These are phyloP conservation scores for Mucor indicus DNA, from an alignment of 371 early-diverging fungal species.

Conservation along the genomic window DNA sequence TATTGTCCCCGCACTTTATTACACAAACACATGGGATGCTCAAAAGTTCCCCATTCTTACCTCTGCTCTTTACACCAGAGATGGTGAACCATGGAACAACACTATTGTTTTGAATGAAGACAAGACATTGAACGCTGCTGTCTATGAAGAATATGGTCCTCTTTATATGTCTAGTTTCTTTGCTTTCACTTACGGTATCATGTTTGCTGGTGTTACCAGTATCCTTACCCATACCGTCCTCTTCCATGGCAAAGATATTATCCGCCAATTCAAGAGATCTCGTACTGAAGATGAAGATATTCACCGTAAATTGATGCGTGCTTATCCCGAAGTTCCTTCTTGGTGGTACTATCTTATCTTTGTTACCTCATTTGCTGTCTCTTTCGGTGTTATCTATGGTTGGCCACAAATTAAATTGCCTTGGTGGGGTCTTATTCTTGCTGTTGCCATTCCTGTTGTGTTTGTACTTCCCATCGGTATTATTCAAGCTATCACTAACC, in stretches of 20 bases:
- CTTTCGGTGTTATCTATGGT: constrained; percentile 50
- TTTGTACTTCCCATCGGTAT: constrained; percentile 83
- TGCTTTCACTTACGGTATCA: constrained; percentile 60
- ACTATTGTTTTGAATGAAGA: constrained; percentile 50
- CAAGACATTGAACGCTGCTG: constrained; percentile 56
- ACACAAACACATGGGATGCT: constrained; percentile 61
- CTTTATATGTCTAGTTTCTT: constrained; percentile 63
- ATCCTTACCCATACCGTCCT: constrained; percentile 62
- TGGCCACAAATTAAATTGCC: constrained; percentile 56
- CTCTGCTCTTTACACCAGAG: constrained; percentile 31
- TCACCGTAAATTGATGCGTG: constrained; percentile 68
- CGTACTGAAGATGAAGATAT: constrained; percentile 60
- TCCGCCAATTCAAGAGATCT: constrained; percentile 51
- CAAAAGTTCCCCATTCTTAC: constrained; percentile 64
- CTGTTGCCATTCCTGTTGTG: constrained; percentile 56
- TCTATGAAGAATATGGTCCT: constrained; percentile 68
- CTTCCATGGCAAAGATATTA: constrained; percentile 64
- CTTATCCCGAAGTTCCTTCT: constrained; percentile 71
- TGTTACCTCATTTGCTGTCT: constrained; percentile 35
- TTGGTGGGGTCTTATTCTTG: constrained; percentile 71
- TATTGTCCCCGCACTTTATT: constrained; percentile 70
- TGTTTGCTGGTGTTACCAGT: constrained; percentile 65
- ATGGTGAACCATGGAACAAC: constrained; percentile 57
- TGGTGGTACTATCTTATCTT: constrained; percentile 70
- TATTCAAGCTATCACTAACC: constrained; percentile 69